Conservation (phyloP, 306 rosid genomes). For the Vigna radiata region DNA sequence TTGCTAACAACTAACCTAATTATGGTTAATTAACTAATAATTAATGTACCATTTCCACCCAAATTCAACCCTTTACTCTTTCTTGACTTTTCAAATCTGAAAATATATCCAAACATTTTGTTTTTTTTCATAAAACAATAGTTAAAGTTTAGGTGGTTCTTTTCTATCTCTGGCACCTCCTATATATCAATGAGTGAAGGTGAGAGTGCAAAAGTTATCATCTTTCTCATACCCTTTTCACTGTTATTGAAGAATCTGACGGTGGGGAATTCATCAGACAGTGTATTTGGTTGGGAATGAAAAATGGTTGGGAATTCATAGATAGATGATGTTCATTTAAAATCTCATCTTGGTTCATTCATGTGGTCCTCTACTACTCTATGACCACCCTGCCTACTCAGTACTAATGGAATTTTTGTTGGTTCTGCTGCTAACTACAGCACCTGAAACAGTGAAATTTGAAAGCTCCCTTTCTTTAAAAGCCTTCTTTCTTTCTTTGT, state of each 20-base stretch:
- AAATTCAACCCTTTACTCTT: slow-evolving; percentile 22
- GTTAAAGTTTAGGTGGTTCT: slow-evolving; percentile 22
- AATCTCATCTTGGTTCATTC: slow-evolving; percentile 8
- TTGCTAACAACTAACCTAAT: slow-evolving; percentile 16
- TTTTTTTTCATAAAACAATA: too few species aligned
- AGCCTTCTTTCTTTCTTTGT: slow-evolving; percentile 28
- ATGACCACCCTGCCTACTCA: slow-evolving; percentile 15
- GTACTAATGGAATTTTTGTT: slow-evolving; percentile 39
- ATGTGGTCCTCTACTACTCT: slow-evolving; percentile 38
- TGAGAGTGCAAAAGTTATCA: background rate
- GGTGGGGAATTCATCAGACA: slow-evolving; percentile 50
- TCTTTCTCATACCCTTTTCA: slow-evolving; percentile 3
- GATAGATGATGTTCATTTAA: slow-evolving; percentile 28
- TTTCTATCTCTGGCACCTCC: slow-evolving; percentile 7
- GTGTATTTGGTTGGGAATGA: background rate
- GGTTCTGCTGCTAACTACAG: slow-evolving; percentile 41
- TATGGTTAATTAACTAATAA: slow-evolving; percentile 19
- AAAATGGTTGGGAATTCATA: background rate
- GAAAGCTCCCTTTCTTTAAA: slow-evolving; percentile 36
- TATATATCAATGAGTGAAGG: slow-evolving; percentile 19
- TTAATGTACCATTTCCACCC: background rate
- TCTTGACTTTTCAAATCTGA: slow-evolving; percentile 17
- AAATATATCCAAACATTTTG: background rate
- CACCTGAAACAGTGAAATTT: slow-evolving; percentile 41
- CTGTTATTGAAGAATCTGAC: slow-evolving; percentile 34